Conservation (phyloP, 2,329 filamentous ascomycete species). For the Ophiostoma piceae region DNA sequence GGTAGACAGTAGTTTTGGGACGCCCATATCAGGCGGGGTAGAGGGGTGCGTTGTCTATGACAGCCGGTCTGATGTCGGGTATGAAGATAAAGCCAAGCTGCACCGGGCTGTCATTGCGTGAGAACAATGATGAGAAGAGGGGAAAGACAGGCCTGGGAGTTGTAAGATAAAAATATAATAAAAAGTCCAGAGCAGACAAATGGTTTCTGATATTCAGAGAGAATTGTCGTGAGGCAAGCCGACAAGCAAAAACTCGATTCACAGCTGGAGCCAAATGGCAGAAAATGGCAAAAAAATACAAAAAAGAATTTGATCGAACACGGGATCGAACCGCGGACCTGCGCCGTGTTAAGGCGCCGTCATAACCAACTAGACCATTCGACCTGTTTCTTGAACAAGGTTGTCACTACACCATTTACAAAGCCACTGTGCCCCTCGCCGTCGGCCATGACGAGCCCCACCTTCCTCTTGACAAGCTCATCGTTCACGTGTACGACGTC, state of each 20-base stretch:
- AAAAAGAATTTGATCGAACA: slow-evolving; percentile 22
- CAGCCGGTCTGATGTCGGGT: slow-evolving; percentile 4
- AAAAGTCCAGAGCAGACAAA: not conserved
- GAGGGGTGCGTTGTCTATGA: not conserved
- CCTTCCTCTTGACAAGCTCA: not conserved
- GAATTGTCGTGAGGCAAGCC: not conserved
- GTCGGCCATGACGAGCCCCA: not conserved
- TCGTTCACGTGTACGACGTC: not conserved
- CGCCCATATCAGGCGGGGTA: slow-evolving; percentile 28
- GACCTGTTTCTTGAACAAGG: slow-evolving; percentile 13
- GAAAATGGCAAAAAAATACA: not conserved
- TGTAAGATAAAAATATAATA: not conserved
- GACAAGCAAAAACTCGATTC: not conserved
- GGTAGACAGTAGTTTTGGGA: slow-evolving; percentile 28
- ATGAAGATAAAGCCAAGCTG: not conserved
- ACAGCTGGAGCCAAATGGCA: not conserved
- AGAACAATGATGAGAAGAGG: not conserved
- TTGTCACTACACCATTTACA: too few relatives aligned
- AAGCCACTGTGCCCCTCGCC: not conserved
- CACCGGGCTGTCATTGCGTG: not conserved
- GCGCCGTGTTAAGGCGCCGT: slow-evolving; percentile 26
- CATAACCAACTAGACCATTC: slow-evolving; percentile 27
- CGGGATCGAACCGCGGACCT: slow-evolving; percentile 26
- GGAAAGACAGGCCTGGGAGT: not conserved
- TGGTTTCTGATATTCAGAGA: not conserved